Evolutionary conservation across 805 yeast species (phyloP), one percentile per base, ranked within the genome.

Genomic region (Cyberlindnera xishuangbannaensis): DNA sequence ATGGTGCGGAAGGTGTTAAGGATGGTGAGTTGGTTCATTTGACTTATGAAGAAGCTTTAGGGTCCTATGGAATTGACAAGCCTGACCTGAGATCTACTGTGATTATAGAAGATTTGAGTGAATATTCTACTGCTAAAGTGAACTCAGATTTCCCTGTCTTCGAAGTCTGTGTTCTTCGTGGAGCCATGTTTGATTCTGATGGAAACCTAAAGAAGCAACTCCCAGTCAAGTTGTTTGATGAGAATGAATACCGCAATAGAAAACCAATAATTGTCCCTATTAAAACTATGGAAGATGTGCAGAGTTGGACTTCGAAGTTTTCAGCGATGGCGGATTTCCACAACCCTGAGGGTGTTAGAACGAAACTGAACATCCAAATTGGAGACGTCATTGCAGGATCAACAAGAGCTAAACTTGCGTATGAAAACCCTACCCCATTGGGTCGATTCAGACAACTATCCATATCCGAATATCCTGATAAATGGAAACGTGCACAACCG

Each of bases 341-440:
- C 28, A 51, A 55, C 29, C 45, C 58, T 0, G 45, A 53, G 13
- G 28, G 40, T 7, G 35, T 73, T 15, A 51, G 61, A 12, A 30
- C 48, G 3, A 34, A 40, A 1, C 53, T 83, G 15, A 48, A 60
- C 13, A 52, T 85, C 15, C 42, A 65, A 27, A 58, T 69, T 2
- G 95, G 95, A 26, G 95, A 86, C 54, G 61, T 84, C 3, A 51
- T 92, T 20, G 90, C 88, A 3, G 69, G 83, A 11, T 69, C 86
- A n/a, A 83, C 83, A n/a, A 68, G 97, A 40, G 73, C 82, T 2
- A 50, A 53, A 11, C 37, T 74, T 15, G 62, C 90, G 0, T 90
- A 85, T 53, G 98, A 90, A 51, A 90, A 86, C 50, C 97, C 97
- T 15, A 92, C 97, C 0, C 97, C 98, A 0, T 59, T 92, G 33